Evolutionary conservation across 2,329 filamentous ascomycete species (phyloP).

Genomic region (Claviceps purpurea): DNA sequence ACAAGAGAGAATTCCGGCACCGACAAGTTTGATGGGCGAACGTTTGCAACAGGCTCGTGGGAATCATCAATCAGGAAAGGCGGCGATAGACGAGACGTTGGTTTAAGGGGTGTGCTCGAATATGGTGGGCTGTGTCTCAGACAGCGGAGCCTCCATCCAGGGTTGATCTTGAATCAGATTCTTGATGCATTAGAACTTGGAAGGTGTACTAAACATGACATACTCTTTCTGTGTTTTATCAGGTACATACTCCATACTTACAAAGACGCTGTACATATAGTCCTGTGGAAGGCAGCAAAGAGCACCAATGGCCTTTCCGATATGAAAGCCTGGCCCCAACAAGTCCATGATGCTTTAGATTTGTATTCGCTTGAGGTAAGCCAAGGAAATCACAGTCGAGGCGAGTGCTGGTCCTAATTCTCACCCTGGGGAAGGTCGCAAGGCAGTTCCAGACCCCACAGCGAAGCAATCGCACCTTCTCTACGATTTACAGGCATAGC

Average conservation of each 20-base stretch:
- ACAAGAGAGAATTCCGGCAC: background rate
- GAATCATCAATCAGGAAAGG: constrained; percentile 4
- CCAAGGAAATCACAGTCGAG: background rate
- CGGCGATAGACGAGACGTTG: background rate
- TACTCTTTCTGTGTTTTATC: background rate
- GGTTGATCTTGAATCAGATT: background rate
- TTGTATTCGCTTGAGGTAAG: background rate
- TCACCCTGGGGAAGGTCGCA: background rate
- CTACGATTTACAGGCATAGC: background rate
- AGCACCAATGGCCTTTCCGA: background rate
- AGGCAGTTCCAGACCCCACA: background rate
- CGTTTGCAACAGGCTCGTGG: background rate
- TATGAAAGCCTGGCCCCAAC: background rate
- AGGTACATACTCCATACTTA: constrained; percentile 1
- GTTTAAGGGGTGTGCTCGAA: background rate
- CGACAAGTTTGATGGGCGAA: background rate
- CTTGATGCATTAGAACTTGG: background rate
- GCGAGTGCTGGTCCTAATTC: background rate
- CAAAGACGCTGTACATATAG: background rate
- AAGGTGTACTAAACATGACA: background rate
- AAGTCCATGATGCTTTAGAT: background rate
- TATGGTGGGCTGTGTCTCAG: too few relatives aligned
- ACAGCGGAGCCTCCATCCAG: background rate
- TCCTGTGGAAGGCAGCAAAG: background rate
- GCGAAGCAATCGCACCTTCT: background rate